phyloP scores from a whole-genome alignment of 208 protist species.

The Entamoeba invadens region DNA sequence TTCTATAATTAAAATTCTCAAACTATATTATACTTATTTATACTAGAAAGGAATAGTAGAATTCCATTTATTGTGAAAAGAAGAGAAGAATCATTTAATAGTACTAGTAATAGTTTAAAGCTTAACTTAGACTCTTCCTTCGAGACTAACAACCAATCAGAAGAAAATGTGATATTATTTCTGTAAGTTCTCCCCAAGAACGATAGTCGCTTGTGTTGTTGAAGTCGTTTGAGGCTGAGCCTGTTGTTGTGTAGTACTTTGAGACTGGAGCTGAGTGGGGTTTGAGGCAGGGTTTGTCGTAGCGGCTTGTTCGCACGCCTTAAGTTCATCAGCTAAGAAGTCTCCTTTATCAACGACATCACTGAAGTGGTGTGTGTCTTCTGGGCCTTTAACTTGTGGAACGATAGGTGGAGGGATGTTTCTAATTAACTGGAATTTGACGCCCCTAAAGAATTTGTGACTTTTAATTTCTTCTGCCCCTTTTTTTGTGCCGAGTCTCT shows the following conservation, averaged over 20 bases:
- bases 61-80: too few species aligned
- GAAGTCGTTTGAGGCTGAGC: background rate
- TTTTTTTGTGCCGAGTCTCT: background rate
- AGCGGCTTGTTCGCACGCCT: background rate
- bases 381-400: background rate
- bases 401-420: background rate
- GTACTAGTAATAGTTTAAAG: too few species aligned
- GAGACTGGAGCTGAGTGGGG: background rate
- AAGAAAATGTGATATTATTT: background rate
- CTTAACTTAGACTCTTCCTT: too few species aligned
- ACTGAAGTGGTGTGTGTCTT: background rate
- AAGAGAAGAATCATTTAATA: too few species aligned
- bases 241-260: background rate
- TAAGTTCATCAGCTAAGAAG: background rate
- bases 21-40: too few species aligned
- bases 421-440: slow-evolving; percentile 9
- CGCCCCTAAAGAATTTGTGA: slow-evolving; percentile 9
- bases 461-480: slow-evolving; percentile 16
- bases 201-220: too few species aligned
- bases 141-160: too few species aligned
- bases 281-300: background rate
- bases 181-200: background rate
- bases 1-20: too few species aligned
- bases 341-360: background rate
- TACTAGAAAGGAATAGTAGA: too few species aligned